Conservation (phyloP, 768 basidiomycete species). For the Mycena rosella region DNA sequence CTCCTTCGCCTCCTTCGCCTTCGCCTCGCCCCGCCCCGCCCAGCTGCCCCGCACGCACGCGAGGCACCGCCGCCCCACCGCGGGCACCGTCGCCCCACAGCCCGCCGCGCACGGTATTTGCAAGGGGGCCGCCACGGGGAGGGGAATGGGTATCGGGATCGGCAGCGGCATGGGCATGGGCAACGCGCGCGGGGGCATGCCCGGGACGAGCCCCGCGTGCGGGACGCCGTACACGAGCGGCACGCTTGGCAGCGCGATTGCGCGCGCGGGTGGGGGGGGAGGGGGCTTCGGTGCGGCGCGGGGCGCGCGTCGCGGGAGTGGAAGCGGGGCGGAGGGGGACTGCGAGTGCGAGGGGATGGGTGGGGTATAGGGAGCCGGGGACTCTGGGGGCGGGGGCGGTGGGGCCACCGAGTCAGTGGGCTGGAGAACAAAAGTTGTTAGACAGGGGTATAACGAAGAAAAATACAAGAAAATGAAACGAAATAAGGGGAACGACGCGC, state of each 20-base stretch:
- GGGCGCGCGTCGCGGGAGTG: constrained; percentile 10
- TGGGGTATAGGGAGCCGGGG: neutral
- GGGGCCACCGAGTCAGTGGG: neutral
- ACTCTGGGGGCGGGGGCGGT: neutral
- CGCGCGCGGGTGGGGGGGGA: neutral
- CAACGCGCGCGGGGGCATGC: neutral
- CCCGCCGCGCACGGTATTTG: constrained; percentile 21
- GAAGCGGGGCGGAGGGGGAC: neutral
- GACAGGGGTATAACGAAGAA: neutral
- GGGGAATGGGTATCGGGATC: neutral
- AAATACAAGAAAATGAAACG: neutral
- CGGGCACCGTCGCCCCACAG: constrained; percentile 13
- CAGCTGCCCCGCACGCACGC: constrained; percentile 31
- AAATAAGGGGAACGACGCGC: neutral
- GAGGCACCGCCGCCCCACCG: constrained; percentile 27
- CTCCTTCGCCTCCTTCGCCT: neutral
- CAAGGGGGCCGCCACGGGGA: neutral
- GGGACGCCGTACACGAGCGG: neutral
- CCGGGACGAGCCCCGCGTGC: neutral
- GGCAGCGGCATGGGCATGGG: neutral
- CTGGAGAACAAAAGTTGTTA: neutral
- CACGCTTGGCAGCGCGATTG: neutral
- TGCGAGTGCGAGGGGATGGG: neutral
- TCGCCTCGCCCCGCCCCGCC: constrained; percentile 9
- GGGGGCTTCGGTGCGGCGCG: neutral